Conservation (phyloP, 129 eudicot species). For the Oenanthe sinensis region DNA sequence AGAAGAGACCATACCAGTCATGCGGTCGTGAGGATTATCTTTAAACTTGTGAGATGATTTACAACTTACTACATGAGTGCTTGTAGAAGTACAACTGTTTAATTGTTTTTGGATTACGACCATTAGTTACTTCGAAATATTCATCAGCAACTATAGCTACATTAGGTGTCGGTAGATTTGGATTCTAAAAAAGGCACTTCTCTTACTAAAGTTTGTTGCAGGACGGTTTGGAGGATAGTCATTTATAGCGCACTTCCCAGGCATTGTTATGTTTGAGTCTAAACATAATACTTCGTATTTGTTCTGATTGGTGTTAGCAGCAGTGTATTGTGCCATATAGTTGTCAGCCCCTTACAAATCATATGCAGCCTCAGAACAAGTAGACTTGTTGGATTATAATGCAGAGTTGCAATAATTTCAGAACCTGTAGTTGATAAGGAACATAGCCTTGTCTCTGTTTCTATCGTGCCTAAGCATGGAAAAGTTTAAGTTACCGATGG, state of each 20-base stretch:
- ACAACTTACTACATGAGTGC: too few relatives aligned
- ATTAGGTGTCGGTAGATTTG: neutral
- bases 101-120: neutral
- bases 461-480: too few relatives aligned
- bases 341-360: too few relatives aligned
- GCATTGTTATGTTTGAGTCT: neutral
- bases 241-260: neutral
- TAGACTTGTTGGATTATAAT: too few relatives aligned
- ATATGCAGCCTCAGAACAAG: too few relatives aligned
- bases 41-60: too few relatives aligned
- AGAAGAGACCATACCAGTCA: neutral
- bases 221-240: neutral
- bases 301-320: neutral
- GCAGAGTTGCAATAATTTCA: too few relatives aligned
- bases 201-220: neutral
- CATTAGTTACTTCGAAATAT: neutral
- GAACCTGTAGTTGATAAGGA: too few relatives aligned
- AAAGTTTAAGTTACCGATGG: too few relatives aligned
- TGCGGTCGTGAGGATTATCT: neutral
- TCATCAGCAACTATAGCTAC: neutral
- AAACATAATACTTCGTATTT: neutral
- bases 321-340: neutral
- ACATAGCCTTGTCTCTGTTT: too few relatives aligned
- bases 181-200: neutral
- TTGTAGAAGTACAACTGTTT: neutral